Evolutionary conservation across 441 rosid genomes (phyloP), one percentile per base, ranked within the genome.

Genomic region (Corymbia citriodora): DNA sequence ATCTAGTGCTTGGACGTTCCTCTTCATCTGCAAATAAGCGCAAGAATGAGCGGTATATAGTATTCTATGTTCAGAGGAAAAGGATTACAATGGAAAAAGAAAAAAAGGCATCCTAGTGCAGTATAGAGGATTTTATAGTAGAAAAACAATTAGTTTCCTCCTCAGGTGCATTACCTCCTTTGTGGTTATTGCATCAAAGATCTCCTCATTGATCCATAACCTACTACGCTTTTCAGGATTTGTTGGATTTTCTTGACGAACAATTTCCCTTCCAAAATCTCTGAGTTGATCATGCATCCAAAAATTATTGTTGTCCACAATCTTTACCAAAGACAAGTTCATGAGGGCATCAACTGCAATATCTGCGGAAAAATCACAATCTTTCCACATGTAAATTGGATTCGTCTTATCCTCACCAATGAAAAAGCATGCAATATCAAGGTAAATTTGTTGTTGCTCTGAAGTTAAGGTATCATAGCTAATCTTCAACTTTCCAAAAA

Each of bases 401-500:
- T 55, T 57, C 9, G 29, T 89, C 79, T 12, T 59, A 21, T 83
- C 27, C 18, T 16, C 6, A 36, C 55, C 88, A 4, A 25, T 45
- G 33, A 89, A 59, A 52, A 89, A 61, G 31, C 79, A 89, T n/a
- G 81, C 90, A 29, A 89, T 50, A 48, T 85, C 90, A 19, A 89
- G 88, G 15, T 85, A 89, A 9, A 89, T 89, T 0, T 83, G 13
- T 50, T 49, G 21, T 4, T 85, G 54, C 49, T 49, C 40, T 2
- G 0, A 14, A 48, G 29, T 23, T 33, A 89, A 61, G 36, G 19
- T 2, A 29, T 89, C 65, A 52, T 50, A 85, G 50, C 81, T 85
- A 3, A 63, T 19, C 82, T 45, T 89, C 36, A 89, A 72, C 31
- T 89, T 86, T 52, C 3, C 25, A 21, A 82, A 65, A 33, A 89